Evolutionary conservation across 2,329 filamentous ascomycete species (phyloP).

Genomic region (Neospermospora avenae): DNA sequence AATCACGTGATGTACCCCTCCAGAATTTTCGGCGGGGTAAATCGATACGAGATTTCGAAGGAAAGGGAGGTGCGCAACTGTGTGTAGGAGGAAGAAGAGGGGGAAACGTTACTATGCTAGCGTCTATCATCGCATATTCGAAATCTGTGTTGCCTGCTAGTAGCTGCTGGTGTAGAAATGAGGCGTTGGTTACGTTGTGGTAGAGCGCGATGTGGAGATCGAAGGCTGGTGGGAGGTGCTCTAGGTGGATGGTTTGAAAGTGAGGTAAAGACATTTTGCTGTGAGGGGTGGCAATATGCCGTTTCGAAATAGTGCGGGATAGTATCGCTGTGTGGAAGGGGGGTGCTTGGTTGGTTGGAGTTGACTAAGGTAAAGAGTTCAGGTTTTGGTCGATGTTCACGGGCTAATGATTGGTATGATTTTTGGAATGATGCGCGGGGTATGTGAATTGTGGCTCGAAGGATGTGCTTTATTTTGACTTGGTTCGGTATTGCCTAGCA

Average conservation of each 20-base stretch:
- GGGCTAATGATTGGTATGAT: too few species aligned
- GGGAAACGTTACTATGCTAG: constrained; percentile 61
- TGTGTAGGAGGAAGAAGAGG: neutral
- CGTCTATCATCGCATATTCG: constrained; percentile 93
- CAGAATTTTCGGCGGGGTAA: neutral
- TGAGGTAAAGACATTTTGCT: constrained; percentile 32
- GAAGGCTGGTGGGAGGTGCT: constrained; percentile 69
- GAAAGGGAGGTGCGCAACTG: too few species aligned
- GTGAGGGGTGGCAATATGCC: neutral
- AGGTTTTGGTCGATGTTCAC: too few species aligned
- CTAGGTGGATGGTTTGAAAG: constrained; percentile 63
- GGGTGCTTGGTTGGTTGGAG: too few species aligned
- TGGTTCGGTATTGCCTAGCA: too few species aligned
- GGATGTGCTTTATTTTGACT: too few species aligned
- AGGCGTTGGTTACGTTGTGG: constrained; percentile 70
- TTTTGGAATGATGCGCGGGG: too few species aligned
- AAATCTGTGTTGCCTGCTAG: constrained; percentile 80
- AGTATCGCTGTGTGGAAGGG: neutral
- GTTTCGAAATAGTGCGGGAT: neutral
- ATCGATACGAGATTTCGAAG: neutral
- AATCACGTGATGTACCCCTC: constrained; percentile 1
- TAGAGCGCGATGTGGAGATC: constrained; percentile 74
- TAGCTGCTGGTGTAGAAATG: constrained; percentile 77
- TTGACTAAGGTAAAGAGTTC: too few species aligned
- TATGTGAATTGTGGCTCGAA: too few species aligned